Evolutionary conservation across 306 rosid genomes (phyloP).

Genomic region (Cucurbita moschata): DNA sequence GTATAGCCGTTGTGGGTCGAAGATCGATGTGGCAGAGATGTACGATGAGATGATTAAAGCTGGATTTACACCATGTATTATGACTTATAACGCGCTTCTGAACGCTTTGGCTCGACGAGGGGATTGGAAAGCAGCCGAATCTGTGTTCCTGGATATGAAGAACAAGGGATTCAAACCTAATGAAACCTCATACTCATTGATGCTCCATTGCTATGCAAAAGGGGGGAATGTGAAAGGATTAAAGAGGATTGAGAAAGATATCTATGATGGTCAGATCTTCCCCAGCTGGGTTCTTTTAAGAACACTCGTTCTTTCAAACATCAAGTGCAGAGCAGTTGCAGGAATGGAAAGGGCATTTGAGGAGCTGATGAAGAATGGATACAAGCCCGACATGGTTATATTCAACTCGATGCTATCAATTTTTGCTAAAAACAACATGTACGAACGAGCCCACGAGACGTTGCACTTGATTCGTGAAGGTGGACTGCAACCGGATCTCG

Average conservation of each 20-base stretch:
- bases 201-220: conserved; percentile 73
- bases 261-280: conserved; percentile 53
- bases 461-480: conserved; percentile 30
- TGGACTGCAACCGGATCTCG: conserved; percentile 65
- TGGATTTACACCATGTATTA: conserved; percentile 64
- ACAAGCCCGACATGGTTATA: conserved; percentile 73
- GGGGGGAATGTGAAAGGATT: conserved; percentile 63
- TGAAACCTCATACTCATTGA: conserved; percentile 72
- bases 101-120: conserved; percentile 79
- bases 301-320: conserved; percentile 62
- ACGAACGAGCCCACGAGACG: conserved; percentile 56
- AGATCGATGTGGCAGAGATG: conserved; percentile 59
- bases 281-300: conserved; percentile 83
- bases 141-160: conserved; percentile 61
- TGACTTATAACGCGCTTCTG: conserved; percentile 80
- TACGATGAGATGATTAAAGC: conserved; percentile 68
- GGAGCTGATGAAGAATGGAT: conserved; percentile 49
- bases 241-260: conserved; percentile 49
- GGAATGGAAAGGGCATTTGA: conserved; percentile 82
- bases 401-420: conserved; percentile 75
- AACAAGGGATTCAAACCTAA: conserved; percentile 69
- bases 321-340: conserved; percentile 58
- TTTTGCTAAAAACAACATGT: conserved; percentile 48
- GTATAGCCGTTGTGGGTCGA: conserved; percentile 84
- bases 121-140: conserved; percentile 76